Percentiles rank a stretch among this genome's conserved stretches.
phyloP scores from a whole-genome alignment of 2,329 filamentous ascomycete species.

The Talaromyces atroroseus region DNA sequence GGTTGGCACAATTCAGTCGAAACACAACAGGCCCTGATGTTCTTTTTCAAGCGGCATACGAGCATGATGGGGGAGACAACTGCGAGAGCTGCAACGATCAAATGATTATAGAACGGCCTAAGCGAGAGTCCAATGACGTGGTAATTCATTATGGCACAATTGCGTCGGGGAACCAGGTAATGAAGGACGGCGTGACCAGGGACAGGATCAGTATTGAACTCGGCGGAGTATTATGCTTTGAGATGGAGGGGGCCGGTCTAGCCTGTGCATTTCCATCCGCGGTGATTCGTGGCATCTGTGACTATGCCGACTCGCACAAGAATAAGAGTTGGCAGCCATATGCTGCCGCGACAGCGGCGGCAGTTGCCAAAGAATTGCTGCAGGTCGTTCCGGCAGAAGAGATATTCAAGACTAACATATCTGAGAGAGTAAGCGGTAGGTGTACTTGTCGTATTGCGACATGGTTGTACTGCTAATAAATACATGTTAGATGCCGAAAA shows the following conservation, averaged over 20 bases:
- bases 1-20: constrained; percentile 8
- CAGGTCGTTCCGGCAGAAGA: not conserved
- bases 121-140: not conserved
- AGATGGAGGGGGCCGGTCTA: constrained; percentile 27
- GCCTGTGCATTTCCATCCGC: constrained; percentile 29
- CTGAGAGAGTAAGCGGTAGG: constrained; percentile 6
- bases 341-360: constrained; percentile 28
- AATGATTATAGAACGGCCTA: constrained; percentile 7
- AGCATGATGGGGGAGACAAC: not conserved
- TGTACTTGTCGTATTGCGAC: not conserved
- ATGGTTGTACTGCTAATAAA: constrained; percentile 5
- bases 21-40: not conserved
- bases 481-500: constrained; percentile 1
- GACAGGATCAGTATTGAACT: constrained; percentile 13
- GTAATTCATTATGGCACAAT: constrained; percentile 21
- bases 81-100: not conserved
- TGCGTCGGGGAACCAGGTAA: constrained; percentile 21
- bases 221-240: constrained; percentile 19
- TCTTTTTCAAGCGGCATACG: constrained; percentile 5
- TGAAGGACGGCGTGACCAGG: constrained; percentile 17
- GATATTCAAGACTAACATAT: constrained; percentile 2
- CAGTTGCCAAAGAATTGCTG: constrained; percentile 20
- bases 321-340: constrained; percentile 34
- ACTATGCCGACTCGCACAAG: constrained; percentile 38
- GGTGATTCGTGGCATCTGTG: constrained; percentile 38